Base-by-base conservation (phyloP, 2,329 filamentous ascomycete species). In the Monosporascus sp. region DNA sequence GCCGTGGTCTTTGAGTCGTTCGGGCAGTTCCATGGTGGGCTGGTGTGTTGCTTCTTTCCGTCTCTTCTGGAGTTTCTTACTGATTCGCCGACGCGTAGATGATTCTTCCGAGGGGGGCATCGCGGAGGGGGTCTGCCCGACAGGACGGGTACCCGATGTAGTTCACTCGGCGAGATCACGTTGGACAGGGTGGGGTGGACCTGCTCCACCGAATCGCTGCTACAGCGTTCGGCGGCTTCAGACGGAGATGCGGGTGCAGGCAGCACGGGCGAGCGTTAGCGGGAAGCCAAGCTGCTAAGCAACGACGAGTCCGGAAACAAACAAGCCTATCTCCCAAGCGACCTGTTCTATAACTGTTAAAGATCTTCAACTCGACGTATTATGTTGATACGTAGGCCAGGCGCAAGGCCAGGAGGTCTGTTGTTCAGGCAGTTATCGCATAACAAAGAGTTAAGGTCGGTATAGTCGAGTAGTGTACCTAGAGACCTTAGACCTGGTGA, bases 1-100 rank as follows among this genome's bases (percentile, higher is more conserved):
- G 57, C 71, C 74, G 44, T 67, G 60, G 47, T 77, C 73, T 63
- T 73, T 75, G 38, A 84, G 67, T 18, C 74, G 75, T 24, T 82
- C 80, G 14, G 81, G 81, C 6, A 83, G 72, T 53, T 80, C 74
- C 70, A 78, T 73, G 14, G 71, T 72, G 2, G 72, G 68, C 3
- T 62, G 68, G 46, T 70, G 67, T 17, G 66, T n/a, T 22, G 9
- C 62, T 36, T 72, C 70, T 56, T 70, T 70, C 36, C 65, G 71
- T 54, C 68, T 75, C 65, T 75, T 78, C 36, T 72, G 72, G 17
- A 79, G 71, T 60, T 71, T 80, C 52, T 69, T 72, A 50, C 68
- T 69, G 11, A 72, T 62, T 51, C 60, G 60, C 49, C 72, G 73
- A 51, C 70, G 71, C 49, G 67, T 70, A 27, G 68, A 52, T 71